phyloP scores from a whole-genome alignment of 1,284 basidiomycete genomes.

The Cutaneotrichosporon cutaneum region DNA sequence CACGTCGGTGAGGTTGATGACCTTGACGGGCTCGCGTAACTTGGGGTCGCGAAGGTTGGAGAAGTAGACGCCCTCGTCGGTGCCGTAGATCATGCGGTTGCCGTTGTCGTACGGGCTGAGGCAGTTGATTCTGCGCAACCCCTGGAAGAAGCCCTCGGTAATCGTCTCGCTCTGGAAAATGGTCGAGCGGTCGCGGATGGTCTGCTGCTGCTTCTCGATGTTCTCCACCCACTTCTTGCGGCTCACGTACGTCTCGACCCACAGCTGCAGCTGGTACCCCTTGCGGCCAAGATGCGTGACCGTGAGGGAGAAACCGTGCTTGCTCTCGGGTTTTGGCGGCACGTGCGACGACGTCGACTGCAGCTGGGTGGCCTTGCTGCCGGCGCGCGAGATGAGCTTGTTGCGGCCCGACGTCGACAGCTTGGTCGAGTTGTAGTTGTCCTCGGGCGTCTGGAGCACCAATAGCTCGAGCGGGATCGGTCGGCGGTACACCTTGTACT shows the following conservation, averaged over 20 bases:
- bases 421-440: conserved; percentile 55
- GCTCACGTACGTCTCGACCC: conserved; percentile 80
- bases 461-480: conserved; percentile 96
- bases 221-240: conserved; percentile 94
- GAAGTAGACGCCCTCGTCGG: conserved; percentile 94
- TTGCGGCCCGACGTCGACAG: conserved; percentile 46
- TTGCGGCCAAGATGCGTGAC: conserved; percentile 92
- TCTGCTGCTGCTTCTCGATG: conserved; percentile 85
- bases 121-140: conserved; percentile 82
- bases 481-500: conserved; percentile 89
- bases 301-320: conserved; percentile 87
- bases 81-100: conserved; percentile 87
- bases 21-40: conserved; percentile 80
- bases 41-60: conserved; percentile 74
- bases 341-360: conserved; percentile 30
- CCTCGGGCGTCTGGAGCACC: conserved; percentile 77
- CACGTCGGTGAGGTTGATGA: conserved; percentile 84
- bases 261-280: conserved; percentile 88
- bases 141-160: conserved; percentile 83
- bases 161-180: conserved; percentile 85
- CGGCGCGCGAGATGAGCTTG: conserved; percentile 45
- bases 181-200: conserved; percentile 76
- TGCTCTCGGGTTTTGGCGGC: conserved; percentile 64
- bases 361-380: conserved; percentile 18
- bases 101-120: conserved; percentile 91